Percentiles rank a stretch among this genome's conserved stretches.
These are phyloP conservation scores for Amanita muscaria DNA, from an alignment of 768 basidiomycete genomes.

Conservation along the genomic window DNA sequence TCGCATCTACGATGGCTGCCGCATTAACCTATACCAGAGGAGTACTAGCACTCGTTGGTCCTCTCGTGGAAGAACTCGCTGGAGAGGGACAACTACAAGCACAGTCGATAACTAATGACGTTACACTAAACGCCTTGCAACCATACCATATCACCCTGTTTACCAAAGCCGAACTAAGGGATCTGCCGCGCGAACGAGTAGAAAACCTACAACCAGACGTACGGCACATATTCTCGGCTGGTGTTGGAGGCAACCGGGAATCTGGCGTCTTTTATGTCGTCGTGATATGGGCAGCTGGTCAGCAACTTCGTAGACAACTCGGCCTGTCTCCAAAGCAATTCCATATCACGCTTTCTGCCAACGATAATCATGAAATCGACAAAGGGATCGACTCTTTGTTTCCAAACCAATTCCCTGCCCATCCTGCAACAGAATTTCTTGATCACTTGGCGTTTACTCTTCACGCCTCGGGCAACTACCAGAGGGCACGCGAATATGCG, in stretches of 20 bases:
- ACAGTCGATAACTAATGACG: background rate
- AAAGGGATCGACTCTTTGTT: slow-evolving; percentile 41
- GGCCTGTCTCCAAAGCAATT: slow-evolving; percentile 47
- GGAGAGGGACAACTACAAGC: background rate
- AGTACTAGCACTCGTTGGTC: background rate
- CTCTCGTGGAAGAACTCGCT: slow-evolving; percentile 2
- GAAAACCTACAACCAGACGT: slow-evolving; percentile 1
- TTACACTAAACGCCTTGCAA: background rate
- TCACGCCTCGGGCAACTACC: slow-evolving; percentile 27
- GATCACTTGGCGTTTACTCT: slow-evolving; percentile 42
- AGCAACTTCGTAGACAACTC: slow-evolving; percentile 38
- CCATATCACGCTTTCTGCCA: slow-evolving; percentile 39
- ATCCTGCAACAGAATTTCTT: slow-evolving; percentile 26
- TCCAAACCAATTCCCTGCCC: slow-evolving; percentile 21
- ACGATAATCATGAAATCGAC: slow-evolving; percentile 35
- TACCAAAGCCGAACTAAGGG: slow-evolving; percentile 2
- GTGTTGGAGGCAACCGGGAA: slow-evolving; percentile 28
- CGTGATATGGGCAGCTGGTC: slow-evolving; percentile 47
- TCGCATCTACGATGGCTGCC: background rate
- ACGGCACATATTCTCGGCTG: slow-evolving; percentile 26
- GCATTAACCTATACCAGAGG: background rate
- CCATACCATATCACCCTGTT: slow-evolving; percentile 3
- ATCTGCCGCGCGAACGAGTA: background rate
- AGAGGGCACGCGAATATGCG: slow-evolving; percentile 25
- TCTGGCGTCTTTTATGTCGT: slow-evolving; percentile 36